These are phyloP conservation scores for Fragosphaeria purpurea DNA, from an alignment of 2,329 filamentous ascomycete species.

Conservation along the genomic window DNA sequence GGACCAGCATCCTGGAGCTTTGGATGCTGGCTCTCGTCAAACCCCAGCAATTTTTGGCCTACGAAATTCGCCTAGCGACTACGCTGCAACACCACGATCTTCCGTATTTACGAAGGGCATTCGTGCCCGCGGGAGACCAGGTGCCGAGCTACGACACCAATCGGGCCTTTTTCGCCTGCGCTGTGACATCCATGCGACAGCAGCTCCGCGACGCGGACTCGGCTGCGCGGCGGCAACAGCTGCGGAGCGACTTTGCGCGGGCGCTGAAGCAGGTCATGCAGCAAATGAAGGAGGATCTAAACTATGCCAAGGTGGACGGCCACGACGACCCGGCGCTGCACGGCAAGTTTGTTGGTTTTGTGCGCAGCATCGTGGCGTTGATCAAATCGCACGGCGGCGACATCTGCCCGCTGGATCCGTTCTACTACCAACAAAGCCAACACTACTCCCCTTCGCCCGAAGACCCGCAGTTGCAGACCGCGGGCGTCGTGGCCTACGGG, in stretches of 20 bases:
- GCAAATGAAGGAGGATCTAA: constrained; percentile 42
- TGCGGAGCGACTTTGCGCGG: constrained; percentile 31
- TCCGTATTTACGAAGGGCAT: constrained; percentile 32
- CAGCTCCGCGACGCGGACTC: constrained; percentile 31
- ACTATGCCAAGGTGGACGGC: constrained; percentile 22
- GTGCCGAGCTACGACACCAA: constrained; percentile 39
- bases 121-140: constrained; percentile 23
- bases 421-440: constrained; percentile 45
- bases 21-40: constrained; percentile 44
- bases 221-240: constrained; percentile 23
- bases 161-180: constrained; percentile 38
- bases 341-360: constrained; percentile 37
- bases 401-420: constrained; percentile 43
- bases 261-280: constrained; percentile 40
- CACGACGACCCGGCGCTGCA: constrained; percentile 25
- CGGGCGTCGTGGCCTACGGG: constrained; percentile 45
- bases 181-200: constrained; percentile 40
- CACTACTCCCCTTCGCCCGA: constrained; percentile 46
- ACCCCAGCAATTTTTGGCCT: constrained; percentile 33
- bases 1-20: constrained; percentile 36
- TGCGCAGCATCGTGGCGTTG: constrained; percentile 40
- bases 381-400: constrained; percentile 45
- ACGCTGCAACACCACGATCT: constrained; percentile 32
- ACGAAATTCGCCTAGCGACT: constrained; percentile 40
- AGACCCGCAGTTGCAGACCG: constrained; percentile 47